Conservation (phyloP, 352 stramenopile species). For the Phytopythium chamaehyphon region DNA sequence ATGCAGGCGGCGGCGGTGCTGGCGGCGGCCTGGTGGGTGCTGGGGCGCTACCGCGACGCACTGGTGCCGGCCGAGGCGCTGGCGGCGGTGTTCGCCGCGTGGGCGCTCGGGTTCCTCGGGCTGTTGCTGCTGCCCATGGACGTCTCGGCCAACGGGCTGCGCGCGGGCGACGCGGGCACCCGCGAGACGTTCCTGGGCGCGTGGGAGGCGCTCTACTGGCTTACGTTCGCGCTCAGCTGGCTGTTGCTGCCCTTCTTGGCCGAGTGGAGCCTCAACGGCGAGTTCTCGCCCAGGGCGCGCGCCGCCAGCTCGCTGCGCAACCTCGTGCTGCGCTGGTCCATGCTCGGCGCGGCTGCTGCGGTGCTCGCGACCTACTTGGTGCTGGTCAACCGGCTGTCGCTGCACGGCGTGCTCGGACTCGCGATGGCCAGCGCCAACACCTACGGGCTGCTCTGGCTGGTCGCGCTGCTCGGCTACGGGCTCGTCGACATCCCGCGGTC, state of each 20-base stretch:
- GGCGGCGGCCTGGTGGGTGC: constrained; percentile 55
- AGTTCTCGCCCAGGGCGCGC: constrained; percentile 43
- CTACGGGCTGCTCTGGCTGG: constrained; percentile 62
- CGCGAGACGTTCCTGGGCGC: constrained; percentile 18
- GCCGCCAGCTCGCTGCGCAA: constrained; percentile 29
- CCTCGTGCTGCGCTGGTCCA: constrained; percentile 57
- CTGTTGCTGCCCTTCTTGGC: constrained; percentile 52
- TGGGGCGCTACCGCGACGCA: constrained; percentile 51
- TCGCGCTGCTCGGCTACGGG: constrained; percentile 55
- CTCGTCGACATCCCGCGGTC: constrained; percentile 53
- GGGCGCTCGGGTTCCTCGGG: constrained; percentile 54
- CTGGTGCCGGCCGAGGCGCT: constrained; percentile 32
- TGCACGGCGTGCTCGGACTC: constrained; percentile 41
- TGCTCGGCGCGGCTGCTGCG: constrained; percentile 22
- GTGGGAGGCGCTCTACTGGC: constrained; percentile 67
- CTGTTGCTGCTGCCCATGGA: constrained; percentile 63
- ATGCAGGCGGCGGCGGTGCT: constrained; percentile 41
- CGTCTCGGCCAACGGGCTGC: constrained; percentile 34
- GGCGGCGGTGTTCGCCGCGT: constrained; percentile 49
- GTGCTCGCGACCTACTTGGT: constrained; percentile 48
- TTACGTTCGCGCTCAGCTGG: constrained; percentile 64
- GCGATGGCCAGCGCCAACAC: constrained; percentile 63
- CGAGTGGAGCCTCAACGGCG: constrained; percentile 58
- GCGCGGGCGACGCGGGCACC: not conserved
- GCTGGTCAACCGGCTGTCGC: constrained; percentile 50